Evolutionary conservation across 1,139 yeast species (phyloP), one percentile per base, ranked within the genome.

Genomic region (Yamadazyma taylorii): DNA sequence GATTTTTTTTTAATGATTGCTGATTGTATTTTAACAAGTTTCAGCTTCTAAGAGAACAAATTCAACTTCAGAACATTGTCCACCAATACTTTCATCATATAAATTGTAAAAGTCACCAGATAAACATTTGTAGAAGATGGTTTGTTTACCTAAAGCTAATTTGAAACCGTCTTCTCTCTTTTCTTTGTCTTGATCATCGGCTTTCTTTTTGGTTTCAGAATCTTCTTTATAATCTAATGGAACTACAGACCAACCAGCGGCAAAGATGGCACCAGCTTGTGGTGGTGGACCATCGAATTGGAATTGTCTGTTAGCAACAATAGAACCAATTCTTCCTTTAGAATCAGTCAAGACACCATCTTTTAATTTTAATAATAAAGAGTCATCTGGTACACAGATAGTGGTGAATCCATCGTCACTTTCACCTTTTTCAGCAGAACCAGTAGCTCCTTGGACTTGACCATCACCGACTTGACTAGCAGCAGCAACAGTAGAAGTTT

Each of bases 221-320:
- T 47, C 51, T 38, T 46, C 50, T 17, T 33, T 31, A 34, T 48
- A 47, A 30, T 59, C 58, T 13, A 71, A 69, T 24, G 56, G 48
- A 42, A 60, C 66, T 34, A 56, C 51, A 21, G 63, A 50, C 73
- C 73, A 67, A 32, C 70, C 69, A 38, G 60, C 60, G 41, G 70
- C 69, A 47, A 58, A 65, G 38, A 65, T 63, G 38, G 69, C 51
- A 38, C 71, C 71, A 25, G 69, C 69, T 53, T 66, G 70, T 21
- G 70, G 70, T 53, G 71, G 69, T 31, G 73, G 72, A 34, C 69
- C 69, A 46, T 67, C 73, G 43, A 68, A 66, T 54, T 67, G 73
- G 64, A 68, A 67, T 53, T 68, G 73, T 54, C 67, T 60, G 59
- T 67, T 68, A 38, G 73, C 68, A 40, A 66, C 74, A 54, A 68